These are phyloP conservation scores for Septoria petroselini DNA, from an alignment of 2,329 filamentous ascomycete species.

Conservation along the genomic window DNA sequence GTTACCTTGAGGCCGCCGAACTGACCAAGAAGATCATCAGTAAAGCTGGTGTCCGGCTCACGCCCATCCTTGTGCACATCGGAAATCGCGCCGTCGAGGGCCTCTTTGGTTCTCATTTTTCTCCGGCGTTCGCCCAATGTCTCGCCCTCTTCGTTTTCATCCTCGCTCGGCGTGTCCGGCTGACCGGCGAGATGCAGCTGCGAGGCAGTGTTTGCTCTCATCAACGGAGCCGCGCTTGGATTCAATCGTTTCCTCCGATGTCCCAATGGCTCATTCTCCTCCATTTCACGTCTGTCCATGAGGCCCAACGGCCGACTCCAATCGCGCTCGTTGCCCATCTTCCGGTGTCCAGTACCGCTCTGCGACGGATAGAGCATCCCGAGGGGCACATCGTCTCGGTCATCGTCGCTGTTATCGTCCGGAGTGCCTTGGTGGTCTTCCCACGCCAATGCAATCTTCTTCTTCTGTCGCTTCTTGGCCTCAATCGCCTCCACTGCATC, in stretches of 20 bases:
- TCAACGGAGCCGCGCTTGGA: conserved; percentile 16
- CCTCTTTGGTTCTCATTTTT: conserved; percentile 60
- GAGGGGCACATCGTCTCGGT: conserved; percentile 73
- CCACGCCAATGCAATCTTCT: conserved; percentile 86
- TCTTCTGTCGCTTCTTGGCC: conserved; percentile 67
- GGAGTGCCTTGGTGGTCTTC: conserved; percentile 58
- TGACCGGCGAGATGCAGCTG: conserved; percentile 31
- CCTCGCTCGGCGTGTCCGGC: conserved; percentile 32
- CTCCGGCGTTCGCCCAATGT: conserved; percentile 65
- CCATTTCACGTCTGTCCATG: conserved; percentile 76
- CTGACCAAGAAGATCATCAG: conserved; percentile 64
- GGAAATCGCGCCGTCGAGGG: conserved; percentile 44
- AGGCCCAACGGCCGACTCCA: conserved; percentile 67
- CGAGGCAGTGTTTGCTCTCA: conserved; percentile 26
- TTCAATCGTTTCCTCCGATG: conserved; percentile 68
- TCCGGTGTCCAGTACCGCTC: conserved; percentile 51
- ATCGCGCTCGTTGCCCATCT: conserved; percentile 40
- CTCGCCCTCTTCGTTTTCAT: conserved; percentile 52
- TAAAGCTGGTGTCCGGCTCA: conserved; percentile 59
- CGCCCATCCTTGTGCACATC: conserved; percentile 37
- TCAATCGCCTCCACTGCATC: conserved; percentile 87
- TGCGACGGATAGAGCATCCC: conserved; percentile 71
- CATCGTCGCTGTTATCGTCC: conserved; percentile 58
- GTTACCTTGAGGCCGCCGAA: conserved; percentile 54
- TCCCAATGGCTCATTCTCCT: conserved; percentile 89